Evolutionary conservation across 148 eudicot species (phyloP), one percentile per base, ranked within the genome.

Genomic region (Chenopodium suecicum): DNA sequence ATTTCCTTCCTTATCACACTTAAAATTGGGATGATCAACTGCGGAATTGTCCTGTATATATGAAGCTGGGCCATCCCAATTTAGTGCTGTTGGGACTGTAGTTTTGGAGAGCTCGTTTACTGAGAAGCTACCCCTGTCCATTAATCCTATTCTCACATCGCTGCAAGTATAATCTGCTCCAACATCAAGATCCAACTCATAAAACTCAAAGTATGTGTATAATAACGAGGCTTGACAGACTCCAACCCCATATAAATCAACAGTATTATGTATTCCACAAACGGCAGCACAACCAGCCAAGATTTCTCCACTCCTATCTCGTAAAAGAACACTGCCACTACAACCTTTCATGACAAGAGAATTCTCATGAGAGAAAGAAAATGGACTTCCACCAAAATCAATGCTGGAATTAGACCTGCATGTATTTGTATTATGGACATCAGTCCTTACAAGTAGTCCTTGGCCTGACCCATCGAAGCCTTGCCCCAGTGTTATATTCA

Each of bases 161-260:
- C 1, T 1, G 76, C 82, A 83, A 47, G 9, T 0, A 16, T 12
- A 47, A 47, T 20, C 7, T 46, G 64, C 69, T 73, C 19, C 63
- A 12, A 23, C 23, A 54, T 27, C 1, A 64, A 78, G 74, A 65
- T 0, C 62, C 0, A 79, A 23, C 79, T 74, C 62, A 75, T 74
- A 83, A 70, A 29, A 79, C 46, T 81, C 82, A 60, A 74, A 16
- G 19, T 10, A 9, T 46, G n/a, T 17, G 74, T 9, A 13, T 58
- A 47, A 29, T 44, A 77, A 11, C 9, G 54, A 23, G 16, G 91
- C 82, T 58, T 77, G 82, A 80, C 91, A 89, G 44, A 87, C 87
- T 56, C 81, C 80, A 50, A 73, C 83, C 32, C 91, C 91, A 73
- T 22, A 69, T 69, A 85, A 86, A 13, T 71, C 12, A 9, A 25